Base-by-base conservation (phyloP, 176 grass and related monocot species). In the Hordeum marinum region DNA sequence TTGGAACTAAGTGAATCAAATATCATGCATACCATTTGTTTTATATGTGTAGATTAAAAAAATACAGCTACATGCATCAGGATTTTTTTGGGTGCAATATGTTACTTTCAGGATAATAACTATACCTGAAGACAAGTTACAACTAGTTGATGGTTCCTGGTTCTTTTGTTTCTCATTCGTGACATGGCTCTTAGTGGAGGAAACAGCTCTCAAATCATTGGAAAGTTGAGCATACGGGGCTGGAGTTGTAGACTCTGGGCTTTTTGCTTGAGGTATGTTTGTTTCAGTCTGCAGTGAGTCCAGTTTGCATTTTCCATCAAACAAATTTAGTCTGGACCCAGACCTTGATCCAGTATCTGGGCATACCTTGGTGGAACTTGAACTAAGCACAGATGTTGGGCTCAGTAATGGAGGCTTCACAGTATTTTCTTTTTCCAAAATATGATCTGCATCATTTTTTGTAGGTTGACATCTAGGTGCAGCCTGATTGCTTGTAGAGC, bases 71-170 rank as follows among this genome's bases (percentile, higher is more conserved):
- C 52, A 57, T 57, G 18, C 52, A 57, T 52, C 48, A 18, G 48
- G 15, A 52, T 52, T 52, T 18, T 17, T 42, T 50, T 14, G n/a
- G 61, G 67, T 64, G 65, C 54, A 72, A 57, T 41, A 72, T 8
- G 29, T 82, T 55, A 63, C 48, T 3, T 11, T 13, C 63, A 48
- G 18, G 34, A 76, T 83, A 2, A 36, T 85, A 65, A 65, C 25
- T 17, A 6, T 73, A 94, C 92, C 92, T 85, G 81, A 77, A 70
- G 81, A 72, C 55, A 42, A 63, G 50, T 86, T 71, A n/a, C 81
- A 60, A 74, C 41, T 64, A 65, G 63, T 64, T 29, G 52, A 78
- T 21, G 20, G 21, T 36, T 81, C 65, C 67, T 50, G 54, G 55
- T 63, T 84, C 52, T 25, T 72, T 72, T 70, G 67, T 61, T 59